Conservation (phyloP, 2,329 filamentous ascomycete species). For the Alternaria triticina region DNA sequence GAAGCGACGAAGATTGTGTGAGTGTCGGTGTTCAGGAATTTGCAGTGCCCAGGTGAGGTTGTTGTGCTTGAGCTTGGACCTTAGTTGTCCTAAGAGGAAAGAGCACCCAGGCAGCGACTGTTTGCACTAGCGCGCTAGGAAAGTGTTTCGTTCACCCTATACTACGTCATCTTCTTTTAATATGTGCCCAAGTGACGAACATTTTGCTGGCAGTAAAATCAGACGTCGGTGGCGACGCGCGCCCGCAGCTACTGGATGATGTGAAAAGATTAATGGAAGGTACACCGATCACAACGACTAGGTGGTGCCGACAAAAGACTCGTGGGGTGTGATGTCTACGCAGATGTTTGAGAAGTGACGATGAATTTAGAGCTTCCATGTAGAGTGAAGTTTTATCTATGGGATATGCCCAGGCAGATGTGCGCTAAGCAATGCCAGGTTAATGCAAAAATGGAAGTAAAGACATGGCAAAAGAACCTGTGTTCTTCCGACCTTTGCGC, state of each 20-base stretch:
- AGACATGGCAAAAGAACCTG: no score
- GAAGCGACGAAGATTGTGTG: not conserved
- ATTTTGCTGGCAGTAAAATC: not conserved
- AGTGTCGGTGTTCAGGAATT: not conserved
- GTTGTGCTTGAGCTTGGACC: not conserved
- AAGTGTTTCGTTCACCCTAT: not conserved
- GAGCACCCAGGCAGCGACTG: not conserved
- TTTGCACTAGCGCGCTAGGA: not conserved
- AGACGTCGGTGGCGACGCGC: not conserved
- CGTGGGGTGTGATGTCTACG: rapidly evolving
- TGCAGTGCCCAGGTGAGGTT: not conserved
- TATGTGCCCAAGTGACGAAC: not conserved
- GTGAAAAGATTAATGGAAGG: rapidly evolving
- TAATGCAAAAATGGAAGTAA: no score
- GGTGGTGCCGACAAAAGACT: not conserved
- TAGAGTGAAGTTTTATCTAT: no score
- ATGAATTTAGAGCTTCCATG: not conserved
- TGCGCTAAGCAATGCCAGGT: not conserved
- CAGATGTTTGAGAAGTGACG: not conserved
- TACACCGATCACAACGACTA: not conserved
- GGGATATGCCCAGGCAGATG: not conserved
- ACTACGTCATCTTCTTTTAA: not conserved
- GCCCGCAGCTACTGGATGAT: not conserved
- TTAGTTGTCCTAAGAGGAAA: not conserved
- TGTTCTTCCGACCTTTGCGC: no score